phyloP scores from a whole-genome alignment of 352 stramenopile genomes.

The Phytophthora citrophthora region DNA sequence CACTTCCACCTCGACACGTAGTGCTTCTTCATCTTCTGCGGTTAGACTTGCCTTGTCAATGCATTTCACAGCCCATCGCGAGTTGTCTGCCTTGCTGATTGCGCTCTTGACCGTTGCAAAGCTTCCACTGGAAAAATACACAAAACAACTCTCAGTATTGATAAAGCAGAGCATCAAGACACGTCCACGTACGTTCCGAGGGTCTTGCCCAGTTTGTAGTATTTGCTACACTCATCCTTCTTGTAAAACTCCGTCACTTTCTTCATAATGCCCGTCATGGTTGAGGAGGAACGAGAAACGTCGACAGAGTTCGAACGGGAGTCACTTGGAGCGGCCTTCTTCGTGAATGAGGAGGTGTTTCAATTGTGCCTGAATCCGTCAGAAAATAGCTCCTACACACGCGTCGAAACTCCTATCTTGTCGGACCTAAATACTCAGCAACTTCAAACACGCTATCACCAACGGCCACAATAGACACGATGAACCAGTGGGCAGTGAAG shows the following conservation, averaged over 20 bases:
- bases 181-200: conserved; percentile 80
- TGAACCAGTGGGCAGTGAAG: not conserved
- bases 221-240: conserved; percentile 88
- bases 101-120: conserved; percentile 89
- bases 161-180: not conserved
- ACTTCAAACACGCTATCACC: not conserved
- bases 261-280: conserved; percentile 84
- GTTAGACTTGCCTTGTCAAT: conserved; percentile 85
- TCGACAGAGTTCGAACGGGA: not conserved
- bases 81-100: conserved; percentile 79
- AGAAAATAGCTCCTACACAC: conserved; percentile 9
- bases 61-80: conserved; percentile 84
- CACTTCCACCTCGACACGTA: conserved; percentile 86
- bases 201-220: conserved; percentile 91
- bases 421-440: conserved; percentile 7
- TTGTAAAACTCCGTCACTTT: conserved; percentile 90
- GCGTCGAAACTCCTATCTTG: conserved; percentile 15
- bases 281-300: not conserved
- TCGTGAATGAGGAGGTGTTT: conserved; percentile 33
- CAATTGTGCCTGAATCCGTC: not conserved
- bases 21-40: conserved; percentile 80
- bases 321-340: conserved; percentile 23
- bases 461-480: not conserved
- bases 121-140: conserved; percentile 56
- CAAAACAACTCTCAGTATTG: not conserved